Evolutionary conservation across 768 basidiomycete genomes (phyloP).

Genomic region (Mrakia hoshinonis): DNA sequence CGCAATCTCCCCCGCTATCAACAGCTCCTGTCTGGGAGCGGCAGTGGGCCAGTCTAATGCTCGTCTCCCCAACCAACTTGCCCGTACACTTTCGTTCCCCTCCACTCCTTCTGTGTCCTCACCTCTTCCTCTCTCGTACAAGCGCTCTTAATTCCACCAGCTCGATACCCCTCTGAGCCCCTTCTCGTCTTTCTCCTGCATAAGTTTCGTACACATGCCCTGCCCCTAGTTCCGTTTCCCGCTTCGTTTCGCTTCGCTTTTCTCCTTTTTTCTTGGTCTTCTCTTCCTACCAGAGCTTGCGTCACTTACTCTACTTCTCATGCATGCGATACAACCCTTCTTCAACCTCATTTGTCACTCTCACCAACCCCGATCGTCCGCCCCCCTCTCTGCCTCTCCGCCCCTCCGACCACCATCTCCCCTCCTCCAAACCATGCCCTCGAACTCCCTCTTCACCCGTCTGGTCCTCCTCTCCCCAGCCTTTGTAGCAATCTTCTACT

Average conservation of each 20-base stretch:
- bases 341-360: too few relatives aligned
- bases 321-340: too few relatives aligned
- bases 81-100: background rate
- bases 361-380: too few relatives aligned
- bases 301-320: too few relatives aligned
- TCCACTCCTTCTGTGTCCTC: background rate
- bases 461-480: too few relatives aligned
- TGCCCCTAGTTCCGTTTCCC: background rate
- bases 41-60: too few relatives aligned
- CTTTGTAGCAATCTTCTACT: too few relatives aligned
- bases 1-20: background rate
- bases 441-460: too few relatives aligned
- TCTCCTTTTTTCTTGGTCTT: background rate
- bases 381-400: too few relatives aligned
- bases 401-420: too few relatives aligned
- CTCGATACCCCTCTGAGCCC: background rate
- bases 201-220: background rate
- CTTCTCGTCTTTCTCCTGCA: slow-evolving; percentile 5
- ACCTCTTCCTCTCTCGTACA: background rate
- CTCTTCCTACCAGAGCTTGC: background rate
- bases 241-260: slow-evolving; percentile 8
- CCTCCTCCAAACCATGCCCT: too few relatives aligned
- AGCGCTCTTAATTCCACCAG: background rate
- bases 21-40: background rate
- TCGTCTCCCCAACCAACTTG: background rate